Evolutionary conservation across 1,284 basidiomycete genomes (phyloP).

Genomic region (Apiotrichum siamense): DNA sequence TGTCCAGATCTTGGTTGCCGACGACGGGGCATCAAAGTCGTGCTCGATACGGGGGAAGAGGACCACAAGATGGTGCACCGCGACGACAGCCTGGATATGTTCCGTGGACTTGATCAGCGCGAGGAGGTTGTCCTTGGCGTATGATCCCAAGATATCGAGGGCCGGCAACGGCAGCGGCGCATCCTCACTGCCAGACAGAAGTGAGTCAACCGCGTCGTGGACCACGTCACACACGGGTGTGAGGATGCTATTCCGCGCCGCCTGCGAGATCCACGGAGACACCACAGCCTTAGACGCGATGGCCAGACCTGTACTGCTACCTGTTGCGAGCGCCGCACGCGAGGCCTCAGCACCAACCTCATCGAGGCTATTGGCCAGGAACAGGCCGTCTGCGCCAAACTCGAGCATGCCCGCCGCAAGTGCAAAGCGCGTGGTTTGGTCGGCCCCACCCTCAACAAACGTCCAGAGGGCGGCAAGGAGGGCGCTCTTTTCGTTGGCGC

Average conservation of each 20-base stretch:
- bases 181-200: slow-evolving; percentile 16
- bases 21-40: neutral
- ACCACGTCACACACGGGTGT: slow-evolving; percentile 48
- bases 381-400: slow-evolving; percentile 5
- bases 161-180: slow-evolving; percentile 6
- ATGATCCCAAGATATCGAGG: slow-evolving; percentile 31
- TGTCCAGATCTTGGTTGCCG: slow-evolving; percentile 22
- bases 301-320: slow-evolving; percentile 12
- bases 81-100: slow-evolving; percentile 28
- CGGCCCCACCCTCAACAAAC: slow-evolving; percentile 11
- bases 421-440: slow-evolving; percentile 19
- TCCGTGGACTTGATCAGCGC: slow-evolving; percentile 28
- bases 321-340: slow-evolving; percentile 22
- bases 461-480: slow-evolving; percentile 12
- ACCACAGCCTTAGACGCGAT: slow-evolving; percentile 17
- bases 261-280: slow-evolving; percentile 21
- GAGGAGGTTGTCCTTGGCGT: slow-evolving; percentile 22
- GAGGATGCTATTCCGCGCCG: slow-evolving; percentile 28
- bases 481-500: slow-evolving; percentile 1
- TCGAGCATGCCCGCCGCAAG: slow-evolving; percentile 11
- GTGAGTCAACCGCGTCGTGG: slow-evolving; percentile 50
- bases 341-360: slow-evolving; percentile 28
- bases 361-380: slow-evolving; percentile 24
- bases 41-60: slow-evolving; percentile 25
- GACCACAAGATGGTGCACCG: slow-evolving; percentile 33